Conservation (phyloP, 495 filamentous ascomycete genomes). For the Trichoderma asperelloides region DNA sequence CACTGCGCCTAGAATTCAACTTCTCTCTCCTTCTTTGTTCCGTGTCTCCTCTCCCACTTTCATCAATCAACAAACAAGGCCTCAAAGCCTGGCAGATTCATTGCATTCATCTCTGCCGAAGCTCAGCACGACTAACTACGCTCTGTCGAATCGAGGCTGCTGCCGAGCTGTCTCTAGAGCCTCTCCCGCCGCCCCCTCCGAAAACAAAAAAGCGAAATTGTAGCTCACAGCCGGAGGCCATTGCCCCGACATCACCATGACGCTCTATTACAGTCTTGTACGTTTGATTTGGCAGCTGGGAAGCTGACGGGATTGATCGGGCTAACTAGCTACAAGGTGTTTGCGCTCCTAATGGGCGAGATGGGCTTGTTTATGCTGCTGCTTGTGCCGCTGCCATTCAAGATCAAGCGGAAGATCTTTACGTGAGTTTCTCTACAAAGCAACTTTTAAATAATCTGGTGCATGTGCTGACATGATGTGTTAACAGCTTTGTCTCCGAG, state of each 20-base stretch:
- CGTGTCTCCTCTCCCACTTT: neutral
- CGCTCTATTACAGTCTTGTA: constrained; percentile 97
- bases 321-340: constrained; percentile 55
- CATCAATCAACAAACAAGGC: neutral
- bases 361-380: constrained; percentile 89
- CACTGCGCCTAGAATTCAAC: neutral
- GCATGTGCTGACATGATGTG: neutral
- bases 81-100: neutral
- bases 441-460: neutral
- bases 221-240: neutral
- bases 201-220: neutral
- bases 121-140: neutral
- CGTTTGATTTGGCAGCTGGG: constrained; percentile 24
- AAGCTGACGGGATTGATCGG: neutral
- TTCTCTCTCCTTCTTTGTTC: neutral
- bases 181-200: neutral
- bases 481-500: constrained; percentile 61
- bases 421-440: constrained; percentile 43
- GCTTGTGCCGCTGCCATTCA: constrained; percentile 86
- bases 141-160: neutral
- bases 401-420: constrained; percentile 78
- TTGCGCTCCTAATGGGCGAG: constrained; percentile 83
- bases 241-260: constrained; percentile 49
- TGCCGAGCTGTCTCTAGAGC: neutral
- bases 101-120: neutral